Evolutionary conservation across 164 flowering plant genomes (phyloP).

Genomic region (Cinnamomum micranthum): DNA sequence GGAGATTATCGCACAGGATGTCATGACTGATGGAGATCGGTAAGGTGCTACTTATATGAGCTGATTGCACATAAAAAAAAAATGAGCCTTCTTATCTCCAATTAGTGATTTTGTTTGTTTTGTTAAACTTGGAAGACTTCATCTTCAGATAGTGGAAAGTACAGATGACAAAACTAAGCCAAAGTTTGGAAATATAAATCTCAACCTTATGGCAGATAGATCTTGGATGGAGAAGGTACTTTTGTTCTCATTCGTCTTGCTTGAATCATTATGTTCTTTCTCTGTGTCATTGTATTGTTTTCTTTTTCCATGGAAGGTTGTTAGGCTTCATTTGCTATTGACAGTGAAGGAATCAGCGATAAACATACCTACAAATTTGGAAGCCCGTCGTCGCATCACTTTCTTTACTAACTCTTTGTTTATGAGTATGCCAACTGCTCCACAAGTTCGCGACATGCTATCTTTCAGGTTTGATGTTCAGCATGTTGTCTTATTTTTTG

Average conservation of each 20-base stretch:
- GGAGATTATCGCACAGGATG: constrained; percentile 82
- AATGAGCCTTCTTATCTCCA: background rate
- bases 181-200: constrained; percentile 65
- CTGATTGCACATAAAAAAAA: background rate
- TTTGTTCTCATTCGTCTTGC: background rate
- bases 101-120: background rate
- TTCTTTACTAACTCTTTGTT: constrained; percentile 95
- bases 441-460: constrained; percentile 90
- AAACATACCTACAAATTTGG: constrained; percentile 92
- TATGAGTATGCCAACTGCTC: constrained; percentile 97
- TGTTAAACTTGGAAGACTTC: too few relatives aligned
- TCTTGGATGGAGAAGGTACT: constrained; percentile 85
- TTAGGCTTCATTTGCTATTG: constrained; percentile 80
- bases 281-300: background rate
- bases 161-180: constrained; percentile 42
- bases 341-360: constrained; percentile 96
- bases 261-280: background rate
- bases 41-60: constrained; percentile 30
- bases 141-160: background rate
- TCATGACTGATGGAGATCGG: constrained; percentile 71
- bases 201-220: constrained; percentile 32
- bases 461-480: constrained; percentile 78
- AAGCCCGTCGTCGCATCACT: constrained; percentile 95
- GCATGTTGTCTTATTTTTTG: background rate
- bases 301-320: constrained; percentile 40